Conservation (phyloP, 768 basidiomycete species). For the Pleurotus djamor region DNA sequence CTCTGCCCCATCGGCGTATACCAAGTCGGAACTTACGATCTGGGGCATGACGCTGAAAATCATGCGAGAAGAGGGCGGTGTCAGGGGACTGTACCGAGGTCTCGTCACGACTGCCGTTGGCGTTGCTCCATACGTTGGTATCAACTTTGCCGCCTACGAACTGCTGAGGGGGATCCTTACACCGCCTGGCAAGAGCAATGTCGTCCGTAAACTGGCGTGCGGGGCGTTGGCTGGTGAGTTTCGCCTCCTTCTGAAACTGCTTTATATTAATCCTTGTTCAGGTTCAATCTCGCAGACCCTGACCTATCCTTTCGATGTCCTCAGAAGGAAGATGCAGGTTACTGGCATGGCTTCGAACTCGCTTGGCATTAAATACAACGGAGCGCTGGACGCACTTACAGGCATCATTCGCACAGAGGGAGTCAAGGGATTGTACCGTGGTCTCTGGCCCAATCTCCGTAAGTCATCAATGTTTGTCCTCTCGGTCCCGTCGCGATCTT, state of each 20-base stretch:
- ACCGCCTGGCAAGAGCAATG: constrained; percentile 74
- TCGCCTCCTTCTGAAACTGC: background rate
- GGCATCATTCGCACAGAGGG: constrained; percentile 77
- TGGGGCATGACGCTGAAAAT: constrained; percentile 91
- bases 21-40: constrained; percentile 62
- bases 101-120: constrained; percentile 82
- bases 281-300: constrained; percentile 93
- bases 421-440: constrained; percentile 73
- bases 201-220: constrained; percentile 72
- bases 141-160: constrained; percentile 97
- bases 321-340: constrained; percentile 96
- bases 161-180: constrained; percentile 71
- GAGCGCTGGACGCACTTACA: constrained; percentile 75
- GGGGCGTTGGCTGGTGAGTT: constrained; percentile 81
- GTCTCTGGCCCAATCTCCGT: constrained; percentile 89
- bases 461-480: constrained; percentile 31
- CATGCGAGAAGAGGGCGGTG: constrained; percentile 88
- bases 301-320: constrained; percentile 94
- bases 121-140: constrained; percentile 87
- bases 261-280: constrained; percentile 17
- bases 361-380: constrained; percentile 66
- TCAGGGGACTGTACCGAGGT: constrained; percentile 85
- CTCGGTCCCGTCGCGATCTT: constrained; percentile 6
- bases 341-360: constrained; percentile 68
- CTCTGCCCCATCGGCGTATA: constrained; percentile 39